Evolutionary conservation across 345 rosid genomes (phyloP), one percentile per base, ranked within the genome.

Genomic region (Diplotaxis tenuifolia): DNA sequence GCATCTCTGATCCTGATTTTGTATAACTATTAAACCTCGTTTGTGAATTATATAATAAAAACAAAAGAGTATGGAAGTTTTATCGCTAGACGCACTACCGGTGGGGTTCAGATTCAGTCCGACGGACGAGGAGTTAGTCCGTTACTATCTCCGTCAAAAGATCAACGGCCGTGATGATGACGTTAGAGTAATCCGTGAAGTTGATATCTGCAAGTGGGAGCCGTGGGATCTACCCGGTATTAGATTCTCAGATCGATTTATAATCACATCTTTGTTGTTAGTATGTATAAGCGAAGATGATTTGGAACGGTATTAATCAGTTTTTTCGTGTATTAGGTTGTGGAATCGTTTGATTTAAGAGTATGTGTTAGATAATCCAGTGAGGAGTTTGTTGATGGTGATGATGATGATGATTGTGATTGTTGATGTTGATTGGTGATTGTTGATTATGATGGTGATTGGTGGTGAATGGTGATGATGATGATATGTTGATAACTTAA

Each of bases 161-260:
- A 90, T 92, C 71, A 95, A 95, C 58, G 94, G 98, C 2, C 74
- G 70, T 0, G 72, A 86, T 32, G 57, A 82, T 8, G 85, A 83
- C 1, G 93, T 92, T 14, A 49, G 63, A 31, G 88, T 87, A 6
- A 92, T 95, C 62, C 81, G 86, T 3, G 97, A 86, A 38, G 72
- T 95, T 78, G 98, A 92, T 76, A 88, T 95, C 76, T 95, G 98
- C 68, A 92, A 86, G 79, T 60, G 81, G 79, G 99, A 95, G 83
- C 99, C 98, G 0, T 92, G 96, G 97, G 99, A 95, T 72, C 85
- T 95, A 29, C 99, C 98, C 58, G 89, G 97, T 92, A 80, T 21
- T 25, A 25, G 28, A 25, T 25, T 25, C 28, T 25, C 5, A 5
- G 32, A 29, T 29, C 32, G 32, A 31, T 31, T 1, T 31, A 1